Evolutionary conservation across 345 rosid genomes (phyloP), one percentile per base, ranked within the genome.

Genomic region (Zanthoxylum bungeanum): DNA sequence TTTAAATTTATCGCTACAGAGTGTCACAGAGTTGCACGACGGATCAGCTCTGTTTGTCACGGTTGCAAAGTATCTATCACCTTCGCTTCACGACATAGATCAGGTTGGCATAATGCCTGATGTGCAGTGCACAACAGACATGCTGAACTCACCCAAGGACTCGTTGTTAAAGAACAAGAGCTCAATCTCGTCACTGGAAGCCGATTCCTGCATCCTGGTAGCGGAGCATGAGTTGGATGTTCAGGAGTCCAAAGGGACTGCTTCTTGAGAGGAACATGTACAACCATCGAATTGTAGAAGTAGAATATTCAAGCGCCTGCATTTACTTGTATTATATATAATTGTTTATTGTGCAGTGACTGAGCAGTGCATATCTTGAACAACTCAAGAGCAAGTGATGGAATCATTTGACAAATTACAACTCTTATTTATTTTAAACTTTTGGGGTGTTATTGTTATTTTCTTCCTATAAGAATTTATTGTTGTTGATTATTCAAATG

Each of bases 1-100:
- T 49, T 51, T 74, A 55, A 55, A 58, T 46, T 62, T 67, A 16
- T 66, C 72, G 12, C 24, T 71, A 66, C 85, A 88, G 98, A 93
- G 95, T 36, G 91, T 93, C 19, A 89, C 92, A 2, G 95, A 91
- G 73, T 78, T 93, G 80, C 86, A 89, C 6, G 98, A 93, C 34
- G 98, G 98, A 61, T 93, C 97, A 1, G 98, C 98, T 61, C 83
- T 93, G 51, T 93, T 93, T 64, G 86, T 93, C 37, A 93, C 98
- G 0, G 95, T 93, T 2, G 98, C 97, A 68, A 93, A 93, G 84
- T 91, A 93, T 73, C 77, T 93, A 39, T 93, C 97, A 12, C 98
- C 98, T 64, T 87, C 95, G 52, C 87, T 88, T 60, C 97, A 85
- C 39, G 95, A 91, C 79, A 91, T 93, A 52, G 98, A 93, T 73